phyloP scores from a whole-genome alignment of 306 rosid species.

The Medicago arabica region DNA sequence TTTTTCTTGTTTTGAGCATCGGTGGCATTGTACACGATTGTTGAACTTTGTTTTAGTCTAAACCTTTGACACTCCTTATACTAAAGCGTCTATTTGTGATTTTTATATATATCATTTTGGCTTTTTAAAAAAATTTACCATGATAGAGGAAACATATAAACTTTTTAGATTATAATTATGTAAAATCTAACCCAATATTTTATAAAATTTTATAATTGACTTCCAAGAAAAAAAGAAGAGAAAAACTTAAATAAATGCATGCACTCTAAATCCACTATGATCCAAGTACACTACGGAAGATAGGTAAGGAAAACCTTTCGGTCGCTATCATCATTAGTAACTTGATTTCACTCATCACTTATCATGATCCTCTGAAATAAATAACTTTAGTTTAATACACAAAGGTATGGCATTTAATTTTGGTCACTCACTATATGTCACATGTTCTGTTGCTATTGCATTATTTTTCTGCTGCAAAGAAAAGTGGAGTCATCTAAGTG shows the following conservation, averaged over 20 bases:
- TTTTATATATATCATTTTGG: no score
- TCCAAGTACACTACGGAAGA: slow-evolving; percentile 32
- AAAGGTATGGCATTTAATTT: not conserved
- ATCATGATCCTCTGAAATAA: slow-evolving; percentile 37
- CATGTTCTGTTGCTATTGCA: not conserved
- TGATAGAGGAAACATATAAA: no score
- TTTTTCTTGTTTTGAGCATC: no score
- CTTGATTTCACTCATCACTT: slow-evolving; percentile 34
- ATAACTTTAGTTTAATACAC: slow-evolving; percentile 32
- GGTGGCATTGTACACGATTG: no score
- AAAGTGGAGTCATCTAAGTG: slow-evolving; percentile 27
- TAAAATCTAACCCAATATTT: no score
- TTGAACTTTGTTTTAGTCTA: no score
- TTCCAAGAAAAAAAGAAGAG: not conserved
- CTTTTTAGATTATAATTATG: no score
- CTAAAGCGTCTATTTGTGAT: no score
- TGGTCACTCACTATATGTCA: not conserved
- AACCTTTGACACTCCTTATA: no score
- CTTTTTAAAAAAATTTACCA: no score
- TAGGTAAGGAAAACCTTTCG: slow-evolving; percentile 10
- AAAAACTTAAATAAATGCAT: not conserved
- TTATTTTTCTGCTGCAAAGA: not conserved
- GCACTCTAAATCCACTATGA: not conserved
- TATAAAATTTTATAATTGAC: not conserved
- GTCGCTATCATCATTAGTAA: slow-evolving; percentile 39